Conservation (phyloP, 176 grass and related monocot species). For the Miscanthus lutarioriparius region DNA sequence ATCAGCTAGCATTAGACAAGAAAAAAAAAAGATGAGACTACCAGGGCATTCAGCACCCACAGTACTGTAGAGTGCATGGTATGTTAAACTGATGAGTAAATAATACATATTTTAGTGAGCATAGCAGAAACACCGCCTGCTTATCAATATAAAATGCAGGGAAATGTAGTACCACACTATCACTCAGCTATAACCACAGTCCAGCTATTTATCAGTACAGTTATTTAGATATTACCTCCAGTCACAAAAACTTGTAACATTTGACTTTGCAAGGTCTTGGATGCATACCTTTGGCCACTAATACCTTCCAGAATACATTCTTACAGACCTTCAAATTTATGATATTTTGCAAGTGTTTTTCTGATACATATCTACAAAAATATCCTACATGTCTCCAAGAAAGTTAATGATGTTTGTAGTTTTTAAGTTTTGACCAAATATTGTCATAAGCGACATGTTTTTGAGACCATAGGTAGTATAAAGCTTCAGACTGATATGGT, state of each 20-base stretch:
- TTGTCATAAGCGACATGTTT: too few species aligned
- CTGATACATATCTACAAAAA: too few species aligned
- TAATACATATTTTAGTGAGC: not conserved
- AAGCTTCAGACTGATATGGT: not conserved
- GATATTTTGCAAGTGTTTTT: constrained; percentile 33
- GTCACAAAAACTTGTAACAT: too few species aligned
- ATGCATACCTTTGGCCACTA: too few species aligned
- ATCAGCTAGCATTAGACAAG: not conserved
- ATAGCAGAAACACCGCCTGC: not conserved
- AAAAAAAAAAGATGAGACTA: not conserved
- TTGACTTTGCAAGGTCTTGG: too few species aligned
- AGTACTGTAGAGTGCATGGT: not conserved
- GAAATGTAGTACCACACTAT: not conserved
- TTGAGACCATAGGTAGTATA: not conserved
- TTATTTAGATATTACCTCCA: not conserved
- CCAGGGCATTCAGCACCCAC: not conserved
- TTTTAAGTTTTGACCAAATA: too few species aligned
- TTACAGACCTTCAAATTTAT: too few species aligned
- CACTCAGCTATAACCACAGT: not conserved
- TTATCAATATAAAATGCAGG: not conserved
- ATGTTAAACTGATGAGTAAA: not conserved
- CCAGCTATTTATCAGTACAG: not conserved
- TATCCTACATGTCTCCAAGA: too few species aligned
- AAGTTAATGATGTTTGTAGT: too few species aligned
- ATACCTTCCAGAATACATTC: too few species aligned